Conservation (phyloP, 768 basidiomycete species). For the Naematelia aurantialba region DNA sequence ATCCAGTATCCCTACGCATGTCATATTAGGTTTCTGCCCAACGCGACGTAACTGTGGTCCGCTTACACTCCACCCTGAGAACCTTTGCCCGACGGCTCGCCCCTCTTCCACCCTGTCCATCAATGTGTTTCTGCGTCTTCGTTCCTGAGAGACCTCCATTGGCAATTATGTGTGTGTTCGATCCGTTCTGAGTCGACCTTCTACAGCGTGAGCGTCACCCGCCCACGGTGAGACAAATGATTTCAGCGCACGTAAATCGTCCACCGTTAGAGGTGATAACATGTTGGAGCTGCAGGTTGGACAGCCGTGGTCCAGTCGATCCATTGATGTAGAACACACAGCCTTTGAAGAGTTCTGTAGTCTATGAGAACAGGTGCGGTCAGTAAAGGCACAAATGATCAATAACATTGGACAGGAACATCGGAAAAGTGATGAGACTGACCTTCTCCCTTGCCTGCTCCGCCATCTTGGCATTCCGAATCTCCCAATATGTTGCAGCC, state of each 20-base stretch:
- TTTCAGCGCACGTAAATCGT: conserved; percentile 27
- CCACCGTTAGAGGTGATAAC: conserved; percentile 41
- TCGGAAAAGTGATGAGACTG: background rate
- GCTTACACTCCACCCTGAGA: conserved; percentile 41
- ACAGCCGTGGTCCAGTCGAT: conserved; percentile 37
- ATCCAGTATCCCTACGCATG: conserved; percentile 34
- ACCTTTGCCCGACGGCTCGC: conserved; percentile 33
- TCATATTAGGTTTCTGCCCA: background rate
- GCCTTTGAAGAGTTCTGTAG: conserved; percentile 26
- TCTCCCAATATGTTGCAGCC: conserved; percentile 40
- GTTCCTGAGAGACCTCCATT: conserved; percentile 34
- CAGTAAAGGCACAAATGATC: conserved; percentile 1
- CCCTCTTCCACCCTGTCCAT: conserved; percentile 37
- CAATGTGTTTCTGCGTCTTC: conserved; percentile 44
- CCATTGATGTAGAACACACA: conserved; percentile 44
- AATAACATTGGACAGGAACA: background rate
- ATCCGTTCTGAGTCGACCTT: conserved; percentile 27
- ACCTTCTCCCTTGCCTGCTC: conserved; percentile 40
- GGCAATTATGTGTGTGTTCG: conserved; percentile 44
- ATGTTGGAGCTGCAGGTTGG: conserved; percentile 42
- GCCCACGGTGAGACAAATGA: background rate
- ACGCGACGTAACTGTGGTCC: background rate
- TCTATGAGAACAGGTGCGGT: conserved; percentile 10
- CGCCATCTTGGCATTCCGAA: conserved; percentile 37
- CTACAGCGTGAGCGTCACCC: background rate